These are phyloP conservation scores for Ustilago curta DNA, from an alignment of 1,284 basidiomycete species.

Conservation along the genomic window DNA sequence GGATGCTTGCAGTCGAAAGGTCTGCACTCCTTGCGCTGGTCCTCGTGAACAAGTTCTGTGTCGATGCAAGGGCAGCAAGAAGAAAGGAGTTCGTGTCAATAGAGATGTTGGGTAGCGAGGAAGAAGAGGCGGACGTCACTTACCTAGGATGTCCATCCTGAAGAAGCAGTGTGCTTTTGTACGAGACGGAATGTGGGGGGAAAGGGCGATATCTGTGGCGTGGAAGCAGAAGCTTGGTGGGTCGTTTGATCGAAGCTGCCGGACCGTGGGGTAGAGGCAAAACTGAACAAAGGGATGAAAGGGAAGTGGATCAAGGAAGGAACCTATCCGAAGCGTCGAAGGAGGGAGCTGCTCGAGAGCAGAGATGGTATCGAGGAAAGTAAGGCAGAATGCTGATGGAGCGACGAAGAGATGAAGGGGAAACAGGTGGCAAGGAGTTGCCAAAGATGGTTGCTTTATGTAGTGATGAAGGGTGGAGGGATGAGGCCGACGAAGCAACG, in stretches of 20 bases:
- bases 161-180: not conserved
- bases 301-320: too few species aligned
- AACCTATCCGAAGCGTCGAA: too few species aligned
- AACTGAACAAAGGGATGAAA: too few species aligned
- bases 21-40: conserved; percentile 52
- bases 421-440: too few species aligned
- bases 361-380: too few species aligned
- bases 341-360: too few species aligned
- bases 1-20: conserved; percentile 55
- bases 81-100: not conserved
- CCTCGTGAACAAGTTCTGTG: conserved; percentile 61
- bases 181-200: not conserved
- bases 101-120: not conserved
- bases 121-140: not conserved
- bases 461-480: too few species aligned
- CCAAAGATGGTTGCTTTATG: too few species aligned
- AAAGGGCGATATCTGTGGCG: not conserved
- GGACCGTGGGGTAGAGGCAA: too few species aligned
- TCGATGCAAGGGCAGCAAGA: not conserved
- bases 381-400: too few species aligned
- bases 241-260: not conserved
- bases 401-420: too few species aligned
- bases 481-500: too few species aligned
- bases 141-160: conserved; percentile 58
- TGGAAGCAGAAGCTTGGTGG: not conserved